phyloP scores from a whole-genome alignment of 257 asterid species.

The Solanum ossicruentum region DNA sequence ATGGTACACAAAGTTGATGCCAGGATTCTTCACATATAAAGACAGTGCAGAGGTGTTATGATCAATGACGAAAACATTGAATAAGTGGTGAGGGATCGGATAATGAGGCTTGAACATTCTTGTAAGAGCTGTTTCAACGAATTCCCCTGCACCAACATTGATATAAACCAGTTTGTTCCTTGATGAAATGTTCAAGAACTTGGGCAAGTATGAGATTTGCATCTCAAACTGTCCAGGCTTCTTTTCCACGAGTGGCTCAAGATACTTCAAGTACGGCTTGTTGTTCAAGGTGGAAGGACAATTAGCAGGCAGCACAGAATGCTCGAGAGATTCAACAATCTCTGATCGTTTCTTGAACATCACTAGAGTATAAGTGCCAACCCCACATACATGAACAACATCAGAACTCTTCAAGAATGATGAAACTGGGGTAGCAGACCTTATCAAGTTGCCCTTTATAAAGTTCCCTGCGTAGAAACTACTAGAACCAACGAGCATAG shows the following conservation, averaged over 20 bases:
- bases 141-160: constrained; percentile 66
- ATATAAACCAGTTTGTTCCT: constrained; percentile 60
- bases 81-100: constrained; percentile 25
- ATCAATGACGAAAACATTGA: constrained; percentile 56
- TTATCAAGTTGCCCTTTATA: constrained; percentile 25
- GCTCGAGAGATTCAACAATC: constrained; percentile 28
- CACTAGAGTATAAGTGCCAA: constrained; percentile 36
- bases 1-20: constrained; percentile 60
- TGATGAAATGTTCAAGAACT: constrained; percentile 55
- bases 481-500: constrained; percentile 44
- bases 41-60: constrained; percentile 58
- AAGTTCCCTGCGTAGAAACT: constrained; percentile 31
- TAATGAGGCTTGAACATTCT: constrained; percentile 34
- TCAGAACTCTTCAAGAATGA: constrained; percentile 58
- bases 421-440: constrained; percentile 29
- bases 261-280: constrained; percentile 39
- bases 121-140: constrained; percentile 25
- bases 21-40: constrained; percentile 46
- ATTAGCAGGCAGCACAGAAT: constrained; percentile 34
- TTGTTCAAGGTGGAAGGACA: constrained; percentile 57
- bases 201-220: constrained; percentile 41
- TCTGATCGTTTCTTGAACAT: constrained; percentile 52
- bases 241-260: constrained; percentile 42
- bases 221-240: not conserved
- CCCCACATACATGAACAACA: constrained; percentile 37